Base-by-base conservation (phyloP, 164 flowering plant genomes). In the Stephania japonica region DNA sequence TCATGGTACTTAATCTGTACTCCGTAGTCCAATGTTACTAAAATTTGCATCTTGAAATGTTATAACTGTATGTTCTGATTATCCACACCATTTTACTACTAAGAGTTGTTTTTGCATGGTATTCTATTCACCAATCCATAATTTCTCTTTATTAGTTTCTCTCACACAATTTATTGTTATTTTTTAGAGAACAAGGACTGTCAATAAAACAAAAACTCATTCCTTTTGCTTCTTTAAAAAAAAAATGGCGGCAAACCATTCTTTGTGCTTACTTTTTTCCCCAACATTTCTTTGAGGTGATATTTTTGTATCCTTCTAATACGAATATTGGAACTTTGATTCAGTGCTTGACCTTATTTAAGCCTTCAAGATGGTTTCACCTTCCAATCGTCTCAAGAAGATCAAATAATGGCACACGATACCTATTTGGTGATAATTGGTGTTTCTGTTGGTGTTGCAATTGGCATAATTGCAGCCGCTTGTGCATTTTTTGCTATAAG, bases 381-480 rank as follows among this genome's bases (percentile, higher is more conserved):
- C 70, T 77, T 59, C 63, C 66, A 53, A 66, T 63, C 70, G 61
- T 43, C 73, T 71, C 38, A 71, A 81, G 76, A 78, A 75, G 67
- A 75, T 77, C 76, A 73, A 76, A 84, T 70, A 81, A 93, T 93
- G 96, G 84, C 72, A 77, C 76, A 73, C 71, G 79, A 82, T 78
- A 73, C 86, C 81, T 78, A 85, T 80, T 80, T 93, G 74, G 90
- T 91, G 43, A 79, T 88, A 63, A 78, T 96, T 81, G 92, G 97
- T 65, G 75, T 91, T 72, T 84, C 86, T 19, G 89, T 81, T 70
- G 98, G 99, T 67, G 78, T 92, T 75, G 91, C 90, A 25, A 81
- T 87, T 80, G 97, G 97, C 67, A 68, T 93, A 74, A 79, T 88
- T 72, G 69, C 87, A 75, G 95, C 98, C 73, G 65, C 59, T 21